A percentile compares a stretch with the other conserved stretches of the same genome.
These are phyloP conservation scores for Primulina eburnea DNA, from an alignment of 257 asterid genomes.

Conservation along the genomic window DNA sequence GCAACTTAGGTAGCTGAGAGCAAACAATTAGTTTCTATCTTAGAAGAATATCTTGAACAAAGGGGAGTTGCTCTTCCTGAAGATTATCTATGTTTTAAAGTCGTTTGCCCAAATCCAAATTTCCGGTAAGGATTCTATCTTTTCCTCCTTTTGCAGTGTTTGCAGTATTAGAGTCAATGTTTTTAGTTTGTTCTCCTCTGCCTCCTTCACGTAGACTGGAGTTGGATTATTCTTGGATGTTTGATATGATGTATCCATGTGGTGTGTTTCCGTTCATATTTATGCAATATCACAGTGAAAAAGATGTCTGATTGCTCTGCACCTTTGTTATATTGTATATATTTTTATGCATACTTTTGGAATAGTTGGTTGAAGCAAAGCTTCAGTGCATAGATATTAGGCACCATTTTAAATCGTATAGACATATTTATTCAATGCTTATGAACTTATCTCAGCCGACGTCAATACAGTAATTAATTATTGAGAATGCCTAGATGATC, in stretches of 20 bases:
- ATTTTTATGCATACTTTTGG: not conserved
- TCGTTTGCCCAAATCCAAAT: constrained; percentile 81
- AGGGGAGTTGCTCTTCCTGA: constrained; percentile 81
- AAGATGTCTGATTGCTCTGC: not conserved
- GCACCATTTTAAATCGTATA: constrained; percentile 17
- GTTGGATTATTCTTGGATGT: not conserved
- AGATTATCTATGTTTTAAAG: constrained; percentile 72
- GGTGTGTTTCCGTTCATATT: constrained; percentile 8
- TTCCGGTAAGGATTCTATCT: constrained; percentile 51
- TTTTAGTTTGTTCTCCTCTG: not conserved
- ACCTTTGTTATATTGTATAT: not conserved
- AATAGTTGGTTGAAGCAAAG: constrained; percentile 16
- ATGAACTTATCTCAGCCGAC: not conserved
- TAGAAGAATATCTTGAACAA: constrained; percentile 84
- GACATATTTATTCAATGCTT: not conserved
- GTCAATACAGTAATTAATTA: not conserved
- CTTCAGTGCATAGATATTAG: not conserved
- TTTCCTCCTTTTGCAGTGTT: constrained; percentile 2
- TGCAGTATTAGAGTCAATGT: not conserved
- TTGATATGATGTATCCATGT: not conserved
- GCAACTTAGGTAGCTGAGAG: constrained; percentile 63
- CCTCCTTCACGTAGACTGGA: not conserved
- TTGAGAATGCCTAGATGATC: constrained; percentile 2
- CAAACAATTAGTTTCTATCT: constrained; percentile 59
- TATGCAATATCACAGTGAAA: not conserved